phyloP scores from a whole-genome alignment of 2,329 filamentous ascomycete genomes.

The Periconia macrospinosa region DNA sequence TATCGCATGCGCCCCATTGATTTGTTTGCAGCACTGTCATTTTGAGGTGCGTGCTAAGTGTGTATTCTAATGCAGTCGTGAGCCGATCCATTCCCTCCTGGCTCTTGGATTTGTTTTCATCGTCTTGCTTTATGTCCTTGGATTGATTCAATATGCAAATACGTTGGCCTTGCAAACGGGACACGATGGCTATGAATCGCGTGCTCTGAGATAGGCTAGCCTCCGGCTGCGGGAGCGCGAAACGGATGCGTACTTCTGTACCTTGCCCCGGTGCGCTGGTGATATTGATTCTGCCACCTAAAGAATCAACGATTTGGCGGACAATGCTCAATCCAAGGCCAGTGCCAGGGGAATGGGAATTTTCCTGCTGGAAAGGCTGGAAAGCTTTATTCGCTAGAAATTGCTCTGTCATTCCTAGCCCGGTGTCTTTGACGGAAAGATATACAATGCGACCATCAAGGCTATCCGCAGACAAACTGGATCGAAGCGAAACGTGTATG shows the following conservation, averaged over 20 bases:
- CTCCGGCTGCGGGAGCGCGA: constrained; percentile 42
- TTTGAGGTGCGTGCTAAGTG: constrained; percentile 25
- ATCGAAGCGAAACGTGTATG: constrained; percentile 29
- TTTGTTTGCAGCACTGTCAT: constrained; percentile 30
- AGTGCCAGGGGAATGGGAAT: constrained; percentile 23
- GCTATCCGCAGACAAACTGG: constrained; percentile 1
- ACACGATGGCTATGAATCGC: constrained; percentile 18
- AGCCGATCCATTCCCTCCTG: constrained; percentile 23
- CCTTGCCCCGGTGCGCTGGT: constrained; percentile 18
- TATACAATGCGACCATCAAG: constrained; percentile 16
- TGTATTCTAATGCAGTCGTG: constrained; percentile 19
- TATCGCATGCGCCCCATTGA: constrained; percentile 23
- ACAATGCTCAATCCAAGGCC: constrained; percentile 31
- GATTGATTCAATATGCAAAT: constrained; percentile 29
- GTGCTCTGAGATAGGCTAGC: constrained; percentile 5
- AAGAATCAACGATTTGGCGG: constrained; percentile 20
- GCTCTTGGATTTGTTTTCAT: background rate
- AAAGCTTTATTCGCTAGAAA: constrained; percentile 37
- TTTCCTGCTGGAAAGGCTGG: constrained; percentile 40
- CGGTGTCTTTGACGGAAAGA: constrained; percentile 43
- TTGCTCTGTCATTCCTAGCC: constrained; percentile 35
- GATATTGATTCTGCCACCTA: constrained; percentile 26
- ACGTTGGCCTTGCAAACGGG: constrained; percentile 21
- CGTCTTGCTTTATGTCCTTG: background rate
- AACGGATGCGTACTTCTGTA: constrained; percentile 28